Conservation (phyloP, 1,284 basidiomycete genomes). For the Puccinia horiana region DNA sequence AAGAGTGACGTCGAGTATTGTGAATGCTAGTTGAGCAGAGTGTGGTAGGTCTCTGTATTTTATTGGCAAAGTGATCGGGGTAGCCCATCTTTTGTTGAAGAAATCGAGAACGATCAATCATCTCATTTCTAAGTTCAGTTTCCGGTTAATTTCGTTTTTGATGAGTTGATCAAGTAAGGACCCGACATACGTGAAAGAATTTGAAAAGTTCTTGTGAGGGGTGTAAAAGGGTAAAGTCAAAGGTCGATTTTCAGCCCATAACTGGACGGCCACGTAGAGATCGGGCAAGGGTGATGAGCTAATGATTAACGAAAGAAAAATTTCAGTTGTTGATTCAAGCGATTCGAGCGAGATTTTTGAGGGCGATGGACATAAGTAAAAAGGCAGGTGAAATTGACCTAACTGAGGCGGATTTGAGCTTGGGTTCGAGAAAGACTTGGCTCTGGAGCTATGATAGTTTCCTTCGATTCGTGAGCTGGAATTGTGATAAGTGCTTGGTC, state of each 20-base stretch:
- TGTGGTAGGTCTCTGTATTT: conserved; percentile 86
- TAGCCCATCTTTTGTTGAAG: conserved; percentile 75
- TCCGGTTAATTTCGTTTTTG: neutral
- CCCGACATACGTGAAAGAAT: conserved; percentile 69
- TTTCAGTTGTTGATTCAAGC: neutral
- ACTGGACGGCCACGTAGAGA: conserved; percentile 85
- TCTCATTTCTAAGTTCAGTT: neutral
- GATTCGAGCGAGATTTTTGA: neutral
- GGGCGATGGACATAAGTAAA: neutral
- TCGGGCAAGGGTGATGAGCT: conserved; percentile 70
- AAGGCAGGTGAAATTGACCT: conserved; percentile 7
- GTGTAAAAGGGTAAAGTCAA: conserved; percentile 86
- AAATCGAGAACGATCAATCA: neutral
- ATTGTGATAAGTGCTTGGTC: neutral
- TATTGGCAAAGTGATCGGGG: conserved; percentile 86
- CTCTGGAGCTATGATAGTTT: neutral
- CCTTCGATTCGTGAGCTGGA: conserved; percentile 49
- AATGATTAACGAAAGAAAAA: conserved; percentile 53
- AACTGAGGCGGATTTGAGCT: conserved; percentile 9
- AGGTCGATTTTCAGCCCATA: conserved; percentile 88
- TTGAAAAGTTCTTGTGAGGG: conserved; percentile 86
- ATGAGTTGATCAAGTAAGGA: neutral
- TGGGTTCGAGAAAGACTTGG: neutral
- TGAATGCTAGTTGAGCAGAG: conserved; percentile 84
- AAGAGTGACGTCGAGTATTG: conserved; percentile 79